Evolutionary conservation across 2,329 filamentous ascomycete species (phyloP).

Genomic region (Colletotrichum tropicicola): DNA sequence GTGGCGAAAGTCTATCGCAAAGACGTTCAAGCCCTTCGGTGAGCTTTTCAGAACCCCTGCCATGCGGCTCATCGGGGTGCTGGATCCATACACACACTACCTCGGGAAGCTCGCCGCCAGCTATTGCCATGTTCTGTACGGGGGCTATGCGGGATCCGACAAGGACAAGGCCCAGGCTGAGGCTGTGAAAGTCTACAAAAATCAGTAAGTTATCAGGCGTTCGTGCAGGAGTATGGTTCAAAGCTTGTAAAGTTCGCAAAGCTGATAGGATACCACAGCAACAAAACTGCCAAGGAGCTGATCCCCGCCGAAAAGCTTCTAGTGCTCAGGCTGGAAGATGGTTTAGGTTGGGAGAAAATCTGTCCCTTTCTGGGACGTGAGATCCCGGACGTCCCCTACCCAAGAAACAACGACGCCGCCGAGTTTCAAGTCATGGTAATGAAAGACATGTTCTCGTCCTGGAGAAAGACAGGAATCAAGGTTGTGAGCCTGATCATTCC

Average conservation of each 20-base stretch:
- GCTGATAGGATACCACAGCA: conserved; percentile 28
- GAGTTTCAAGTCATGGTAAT: conserved; percentile 35
- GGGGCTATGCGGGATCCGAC: background rate
- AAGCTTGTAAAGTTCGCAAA: background rate
- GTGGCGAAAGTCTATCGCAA: conserved; percentile 40
- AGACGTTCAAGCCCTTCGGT: conserved; percentile 32
- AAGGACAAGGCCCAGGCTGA: background rate
- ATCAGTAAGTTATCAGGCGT: background rate
- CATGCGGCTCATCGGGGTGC: background rate
- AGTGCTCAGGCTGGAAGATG: conserved; percentile 41
- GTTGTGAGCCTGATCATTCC: background rate
- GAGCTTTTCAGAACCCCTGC: background rate
- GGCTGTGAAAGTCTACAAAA: conserved; percentile 13
- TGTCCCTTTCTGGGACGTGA: conserved; percentile 41
- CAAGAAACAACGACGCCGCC: conserved; percentile 38
- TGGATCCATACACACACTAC: conserved; percentile 12
- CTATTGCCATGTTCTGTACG: background rate
- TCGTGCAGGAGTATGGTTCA: background rate
- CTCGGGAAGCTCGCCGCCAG: background rate
- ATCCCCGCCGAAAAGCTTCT: conserved; percentile 39
- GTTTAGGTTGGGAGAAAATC: conserved; percentile 45
- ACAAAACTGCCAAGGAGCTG: conserved; percentile 34
- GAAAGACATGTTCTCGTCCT: conserved; percentile 2
- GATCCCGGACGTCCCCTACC: conserved; percentile 39
- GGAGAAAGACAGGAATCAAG: conserved; percentile 11